phyloP scores from a whole-genome alignment of 208 protist genomes.

The Leishmania aethiopica region DNA sequence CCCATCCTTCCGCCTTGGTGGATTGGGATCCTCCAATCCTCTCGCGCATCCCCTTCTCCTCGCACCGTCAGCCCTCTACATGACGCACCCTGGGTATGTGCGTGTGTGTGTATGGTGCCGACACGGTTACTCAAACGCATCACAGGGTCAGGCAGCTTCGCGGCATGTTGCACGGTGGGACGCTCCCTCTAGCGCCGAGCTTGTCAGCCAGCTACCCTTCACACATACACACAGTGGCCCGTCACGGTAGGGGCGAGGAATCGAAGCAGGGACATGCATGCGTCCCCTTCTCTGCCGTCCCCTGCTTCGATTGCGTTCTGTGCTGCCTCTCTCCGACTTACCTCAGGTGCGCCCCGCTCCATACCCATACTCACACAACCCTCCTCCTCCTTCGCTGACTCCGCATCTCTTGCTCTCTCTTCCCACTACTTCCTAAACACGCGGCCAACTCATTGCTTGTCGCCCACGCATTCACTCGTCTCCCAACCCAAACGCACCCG shows the following conservation, averaged over 20 bases:
- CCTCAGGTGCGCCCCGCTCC: neutral
- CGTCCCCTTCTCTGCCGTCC: neutral
- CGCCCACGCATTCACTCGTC: neutral
- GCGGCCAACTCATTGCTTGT: neutral
- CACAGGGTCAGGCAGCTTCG: neutral
- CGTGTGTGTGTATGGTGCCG: neutral
- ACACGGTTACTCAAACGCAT: neutral
- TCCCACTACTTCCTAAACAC: neutral
- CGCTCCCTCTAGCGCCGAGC: neutral
- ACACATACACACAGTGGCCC: neutral
- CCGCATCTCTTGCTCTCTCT: neutral
- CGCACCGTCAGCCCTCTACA: neutral
- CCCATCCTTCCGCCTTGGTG: neutral
- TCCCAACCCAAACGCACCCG: neutral
- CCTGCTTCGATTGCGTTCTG: neutral
- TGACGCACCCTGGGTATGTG: neutral
- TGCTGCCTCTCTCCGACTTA: neutral
- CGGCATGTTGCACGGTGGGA: neutral
- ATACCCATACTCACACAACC: neutral
- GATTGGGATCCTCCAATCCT: neutral
- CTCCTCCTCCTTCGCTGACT: neutral
- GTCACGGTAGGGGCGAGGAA: neutral
- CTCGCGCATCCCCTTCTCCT: neutral
- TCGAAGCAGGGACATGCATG: neutral
- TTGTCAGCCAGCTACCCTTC: neutral